Base-by-base conservation (phyloP, 2,329 filamentous ascomycete genomes). In the Aureobasidium uvarum region DNA sequence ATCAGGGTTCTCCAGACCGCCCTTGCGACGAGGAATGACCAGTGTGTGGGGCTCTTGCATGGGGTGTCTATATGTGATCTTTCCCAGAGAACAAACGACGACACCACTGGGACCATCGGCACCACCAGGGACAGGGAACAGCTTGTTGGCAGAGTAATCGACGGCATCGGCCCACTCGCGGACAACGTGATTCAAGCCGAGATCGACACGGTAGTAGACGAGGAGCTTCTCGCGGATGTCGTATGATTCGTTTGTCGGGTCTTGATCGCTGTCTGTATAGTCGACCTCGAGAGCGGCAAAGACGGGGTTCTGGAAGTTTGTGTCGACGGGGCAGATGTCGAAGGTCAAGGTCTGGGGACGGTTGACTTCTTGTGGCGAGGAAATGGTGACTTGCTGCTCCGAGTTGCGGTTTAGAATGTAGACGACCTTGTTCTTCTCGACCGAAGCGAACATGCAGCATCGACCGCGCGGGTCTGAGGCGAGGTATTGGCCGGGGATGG, bases 351-450 rank as follows among this genome's bases (percentile, higher is more conserved):
- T 94, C 67, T 94, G 92, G 14, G 92, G 87, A 77, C 95, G 96
- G 78, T 99, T 94, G 1, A 95, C 96, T 78, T 99, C 96, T 20
- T 99, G 84, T 0, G 95, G 95, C 16, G 95, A 99, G 5, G 95
- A 99, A 59, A 99, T 99, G 46, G 93, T 96, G 72, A 99, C 86
- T 77, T 96, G 91, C 20, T 93, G 93, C 78, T 98, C 92, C 3
- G 92, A 86, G 79, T 96, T 96, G 70, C 96, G 89, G 78, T 98
- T 98, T 71, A 99, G 84, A 73, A 99, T 94, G 79, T 99, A 99
- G 71, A 99, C 95, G 65, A 99, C 89, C 81, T 99, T 99, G 81
- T 98, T 99, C 85, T 99, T 99, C 80, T 99, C 96, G 64, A 94
- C 85, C 5, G 93, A 94, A 11, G 95, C 92, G 68, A 98, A 91